Conservation (phyloP, 1,284 basidiomycete species). For the Anthracocystis setariae region DNA sequence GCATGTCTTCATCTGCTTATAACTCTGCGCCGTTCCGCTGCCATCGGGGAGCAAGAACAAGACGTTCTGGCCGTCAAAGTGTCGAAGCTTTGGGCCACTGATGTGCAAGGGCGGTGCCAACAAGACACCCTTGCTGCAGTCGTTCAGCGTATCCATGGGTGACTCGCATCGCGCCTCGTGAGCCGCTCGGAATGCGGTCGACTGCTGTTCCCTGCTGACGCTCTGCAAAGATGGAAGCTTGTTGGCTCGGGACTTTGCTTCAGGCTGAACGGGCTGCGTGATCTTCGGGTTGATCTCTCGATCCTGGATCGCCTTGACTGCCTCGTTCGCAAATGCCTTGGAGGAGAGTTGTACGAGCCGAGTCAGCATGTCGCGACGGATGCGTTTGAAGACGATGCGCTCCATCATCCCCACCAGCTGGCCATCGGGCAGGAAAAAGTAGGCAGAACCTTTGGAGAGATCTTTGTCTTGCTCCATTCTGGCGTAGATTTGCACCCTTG, state of each 20-base stretch:
- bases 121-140: constrained; percentile 16
- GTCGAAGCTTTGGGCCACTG: constrained; percentile 18
- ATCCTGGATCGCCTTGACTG: constrained; percentile 17
- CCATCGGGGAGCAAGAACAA: constrained; percentile 47
- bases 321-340: constrained; percentile 37
- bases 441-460: constrained; percentile 31
- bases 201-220: neutral
- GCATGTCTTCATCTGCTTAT: constrained; percentile 1
- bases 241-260: neutral
- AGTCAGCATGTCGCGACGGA: constrained; percentile 37
- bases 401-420: constrained; percentile 42
- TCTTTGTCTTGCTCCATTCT: constrained; percentile 40
- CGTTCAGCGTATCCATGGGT: constrained; percentile 31
- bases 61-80: constrained; percentile 16
- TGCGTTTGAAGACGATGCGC: constrained; percentile 41
- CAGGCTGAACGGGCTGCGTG: neutral
- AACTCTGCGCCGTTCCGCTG: constrained; percentile 26
- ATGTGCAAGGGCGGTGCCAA: constrained; percentile 25
- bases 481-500: constrained; percentile 25
- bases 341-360: constrained; percentile 41
- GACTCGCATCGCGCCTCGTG: constrained; percentile 6
- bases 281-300: neutral
- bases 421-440: constrained; percentile 35
- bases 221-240: neutral
- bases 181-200: neutral